Percentiles rank a stretch among this genome's conserved stretches.
Evolutionary conservation across 768 basidiomycete genomes (phyloP).

Genomic region (Dacryopinax primogenitus): DNA sequence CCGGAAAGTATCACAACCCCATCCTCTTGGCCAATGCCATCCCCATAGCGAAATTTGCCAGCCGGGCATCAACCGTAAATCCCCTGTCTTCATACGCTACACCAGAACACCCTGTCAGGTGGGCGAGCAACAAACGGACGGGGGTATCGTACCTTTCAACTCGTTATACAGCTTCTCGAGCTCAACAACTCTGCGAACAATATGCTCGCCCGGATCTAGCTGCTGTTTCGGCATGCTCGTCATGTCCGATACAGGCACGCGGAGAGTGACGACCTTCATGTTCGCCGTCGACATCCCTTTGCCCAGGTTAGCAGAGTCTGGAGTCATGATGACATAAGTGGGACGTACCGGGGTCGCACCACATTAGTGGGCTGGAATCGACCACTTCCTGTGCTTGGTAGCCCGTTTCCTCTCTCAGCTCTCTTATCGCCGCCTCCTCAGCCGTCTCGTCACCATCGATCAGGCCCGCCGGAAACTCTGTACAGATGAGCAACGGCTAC

Average conservation of each 20-base stretch:
- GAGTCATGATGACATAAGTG: background rate
- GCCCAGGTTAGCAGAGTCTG: background rate
- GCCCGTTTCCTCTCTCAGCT: constrained; percentile 89
- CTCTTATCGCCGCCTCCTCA: constrained; percentile 68
- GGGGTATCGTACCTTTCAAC: constrained; percentile 46
- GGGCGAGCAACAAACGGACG: background rate
- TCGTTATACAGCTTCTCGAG: constrained; percentile 47
- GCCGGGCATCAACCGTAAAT: constrained; percentile 56
- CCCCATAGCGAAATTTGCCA: constrained; percentile 64
- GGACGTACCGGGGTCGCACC: constrained; percentile 53
- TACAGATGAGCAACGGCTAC: constrained; percentile 13
- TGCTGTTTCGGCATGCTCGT: constrained; percentile 46
- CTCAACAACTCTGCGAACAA: constrained; percentile 58
- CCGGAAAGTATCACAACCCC: background rate
- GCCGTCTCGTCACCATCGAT: constrained; percentile 77
- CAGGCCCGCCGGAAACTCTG: constrained; percentile 56
- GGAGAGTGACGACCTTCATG: constrained; percentile 72
- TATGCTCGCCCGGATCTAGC: constrained; percentile 78
- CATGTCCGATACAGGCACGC: constrained; percentile 46
- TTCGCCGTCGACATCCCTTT: constrained; percentile 88
- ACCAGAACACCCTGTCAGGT: background rate
- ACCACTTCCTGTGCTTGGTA: constrained; percentile 54
- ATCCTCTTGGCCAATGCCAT: constrained; percentile 43
- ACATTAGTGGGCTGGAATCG: constrained; percentile 48
- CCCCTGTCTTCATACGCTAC: constrained; percentile 31